Evolutionary conservation across 345 rosid species (phyloP), one percentile per base, ranked within the genome.

Genomic region (Citrus sinensis): DNA sequence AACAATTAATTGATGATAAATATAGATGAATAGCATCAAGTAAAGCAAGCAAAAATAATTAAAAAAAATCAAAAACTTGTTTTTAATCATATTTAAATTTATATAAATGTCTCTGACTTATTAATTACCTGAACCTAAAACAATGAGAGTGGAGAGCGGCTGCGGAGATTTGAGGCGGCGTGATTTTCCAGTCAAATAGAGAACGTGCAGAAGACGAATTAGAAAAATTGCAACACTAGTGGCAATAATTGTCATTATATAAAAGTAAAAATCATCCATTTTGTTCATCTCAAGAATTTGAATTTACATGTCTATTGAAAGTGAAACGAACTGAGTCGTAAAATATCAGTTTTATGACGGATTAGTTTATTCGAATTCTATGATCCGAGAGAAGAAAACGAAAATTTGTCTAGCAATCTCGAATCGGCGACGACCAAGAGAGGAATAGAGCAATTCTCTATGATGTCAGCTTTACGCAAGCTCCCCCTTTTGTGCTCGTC

Each of bases 61-160:
- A 55, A 39, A 16, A 14, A 6, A 1, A 66, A 74, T 7, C 10
- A 2, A 22, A 65, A 22, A 65, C 6, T 34, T 35, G 6, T 35
- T 67, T 5, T 22, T 11, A 25, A 1, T 14, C 7, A 30, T 67
- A 6, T 67, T 37, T 25, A 9, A 4, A 10, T 70, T 14, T 10
- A 19, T 71, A 34, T 32, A 34, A 65, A 46, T 46, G 16, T 13
- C 51, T 2, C 37, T 11, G 32, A 2, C 67, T 16, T 56, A 34
- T 16, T 56, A 40, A 85, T 76, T 60, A 89, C 93, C 92, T 32
- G 93, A 91, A 82, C 93, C 92, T 78, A 91, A 85, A 84, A 91
- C 89, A 73, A 87, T 56, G 46, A 90, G 90, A 63, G 93, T 88
- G 60, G 82, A 86, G 66, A 83, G 82, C 42, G 86, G 79, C 81